These are phyloP conservation scores for Eutrema japonicum DNA, from an alignment of 345 rosid species.

Conservation along the genomic window DNA sequence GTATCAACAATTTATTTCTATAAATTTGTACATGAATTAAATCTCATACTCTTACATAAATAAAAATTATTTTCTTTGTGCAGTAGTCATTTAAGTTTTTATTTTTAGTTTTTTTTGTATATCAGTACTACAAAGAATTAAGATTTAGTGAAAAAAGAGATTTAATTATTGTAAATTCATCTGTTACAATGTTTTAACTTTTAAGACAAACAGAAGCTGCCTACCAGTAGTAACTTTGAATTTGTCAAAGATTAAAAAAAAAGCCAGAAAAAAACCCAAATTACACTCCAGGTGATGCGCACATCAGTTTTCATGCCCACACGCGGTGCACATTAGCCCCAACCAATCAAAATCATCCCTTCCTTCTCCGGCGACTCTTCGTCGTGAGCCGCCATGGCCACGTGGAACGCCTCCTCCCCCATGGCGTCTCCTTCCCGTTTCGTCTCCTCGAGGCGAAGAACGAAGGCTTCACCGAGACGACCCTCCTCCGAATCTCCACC, in stretches of 20 bases:
- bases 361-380: constrained; percentile 35
- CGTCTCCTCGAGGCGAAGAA: constrained; percentile 51
- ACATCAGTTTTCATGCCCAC: constrained; percentile 55
- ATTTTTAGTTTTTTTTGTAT: not conserved
- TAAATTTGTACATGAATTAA: not conserved
- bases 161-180: not conserved
- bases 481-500: constrained; percentile 54
- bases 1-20: not conserved
- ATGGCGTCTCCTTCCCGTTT: constrained; percentile 46
- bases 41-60: not conserved
- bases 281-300: constrained; percentile 41
- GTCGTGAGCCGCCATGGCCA: constrained; percentile 38
- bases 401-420: constrained; percentile 42
- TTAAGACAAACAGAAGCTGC: not conserved
- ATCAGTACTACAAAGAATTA: not conserved
- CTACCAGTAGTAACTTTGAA: constrained; percentile 33
- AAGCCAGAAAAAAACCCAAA: constrained; percentile 32
- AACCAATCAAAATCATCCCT: constrained; percentile 20
- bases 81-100: too few species aligned
- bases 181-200: constrained; percentile 4
- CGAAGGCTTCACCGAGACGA: constrained; percentile 49
- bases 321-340: constrained; percentile 49
- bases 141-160: not conserved
- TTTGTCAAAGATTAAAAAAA: constrained; percentile 32
- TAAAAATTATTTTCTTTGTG: not conserved